Evolutionary conservation across 352 stramenopile genomes (phyloP).

Genomic region (Phytophthora pini): DNA sequence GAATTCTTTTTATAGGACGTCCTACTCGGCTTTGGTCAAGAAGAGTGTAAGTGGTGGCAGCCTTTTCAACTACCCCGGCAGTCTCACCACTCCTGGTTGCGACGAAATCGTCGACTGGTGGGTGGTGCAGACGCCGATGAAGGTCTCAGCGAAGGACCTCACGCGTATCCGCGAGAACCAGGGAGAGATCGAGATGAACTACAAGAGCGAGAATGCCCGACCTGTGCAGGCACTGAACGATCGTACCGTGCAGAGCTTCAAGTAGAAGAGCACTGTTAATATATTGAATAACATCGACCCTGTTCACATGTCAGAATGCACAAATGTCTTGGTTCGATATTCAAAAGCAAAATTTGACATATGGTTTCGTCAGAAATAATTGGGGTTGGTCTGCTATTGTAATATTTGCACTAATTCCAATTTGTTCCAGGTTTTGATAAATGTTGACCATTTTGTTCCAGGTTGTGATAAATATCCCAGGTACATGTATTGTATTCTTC

Average conservation of each 20-base stretch:
- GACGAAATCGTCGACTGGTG: conserved; percentile 48
- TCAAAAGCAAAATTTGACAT: too few species aligned
- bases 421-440: too few species aligned
- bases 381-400: too few species aligned
- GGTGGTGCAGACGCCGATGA: conserved; percentile 35
- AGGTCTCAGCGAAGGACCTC: conserved; percentile 36
- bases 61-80: conserved; percentile 48
- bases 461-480: too few species aligned
- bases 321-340: too few species aligned
- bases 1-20: conserved; percentile 14
- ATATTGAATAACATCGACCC: too few species aligned
- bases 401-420: too few species aligned
- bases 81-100: conserved; percentile 43
- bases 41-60: conserved; percentile 23
- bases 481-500: too few species aligned
- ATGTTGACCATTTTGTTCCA: too few species aligned
- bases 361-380: too few species aligned
- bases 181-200: conserved; percentile 18
- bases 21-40: conserved; percentile 58
- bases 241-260: conserved; percentile 19
- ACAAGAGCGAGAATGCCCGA: conserved; percentile 34
- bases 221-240: conserved; percentile 37
- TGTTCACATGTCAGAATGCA: too few species aligned
- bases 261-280: conserved; percentile 1
- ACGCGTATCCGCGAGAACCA: conserved; percentile 34